These are phyloP conservation scores for Xylariaceae sp. DNA, from an alignment of 2,329 filamentous ascomycete species.

Conservation along the genomic window DNA sequence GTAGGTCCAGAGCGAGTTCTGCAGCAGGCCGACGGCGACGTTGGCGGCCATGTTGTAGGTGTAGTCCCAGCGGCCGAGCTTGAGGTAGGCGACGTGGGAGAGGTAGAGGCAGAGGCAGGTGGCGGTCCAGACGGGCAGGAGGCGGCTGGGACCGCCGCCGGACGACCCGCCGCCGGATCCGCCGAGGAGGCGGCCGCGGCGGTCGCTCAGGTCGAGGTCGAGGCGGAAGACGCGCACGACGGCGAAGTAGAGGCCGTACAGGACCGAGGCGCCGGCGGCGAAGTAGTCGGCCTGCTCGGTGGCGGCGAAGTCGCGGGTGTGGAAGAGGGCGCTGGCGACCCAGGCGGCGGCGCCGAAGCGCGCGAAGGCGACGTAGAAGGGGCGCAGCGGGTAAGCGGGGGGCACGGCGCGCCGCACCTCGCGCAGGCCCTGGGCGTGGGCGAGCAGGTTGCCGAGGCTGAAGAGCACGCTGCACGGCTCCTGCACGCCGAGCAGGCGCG, in stretches of 20 bases:
- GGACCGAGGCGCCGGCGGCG: constrained; percentile 77
- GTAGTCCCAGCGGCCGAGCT: constrained; percentile 86
- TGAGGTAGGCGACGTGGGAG: constrained; percentile 75
- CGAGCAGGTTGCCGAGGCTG: constrained; percentile 82
- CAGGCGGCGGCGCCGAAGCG: constrained; percentile 77
- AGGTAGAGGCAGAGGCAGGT: constrained; percentile 65
- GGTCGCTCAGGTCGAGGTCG: constrained; percentile 46
- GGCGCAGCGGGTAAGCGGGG: constrained; percentile 62
- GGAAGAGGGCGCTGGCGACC: constrained; percentile 86
- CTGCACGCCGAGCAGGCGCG: constrained; percentile 83
- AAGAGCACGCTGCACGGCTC: constrained; percentile 92
- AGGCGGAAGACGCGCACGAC: constrained; percentile 76
- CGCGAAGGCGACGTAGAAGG: constrained; percentile 74
- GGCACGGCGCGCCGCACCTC: constrained; percentile 67
- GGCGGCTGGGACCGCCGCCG: too few species aligned
- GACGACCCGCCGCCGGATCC: too few species aligned
- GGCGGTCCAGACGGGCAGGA: constrained; percentile 67
- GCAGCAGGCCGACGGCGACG: constrained; percentile 68
- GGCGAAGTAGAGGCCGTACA: constrained; percentile 87
- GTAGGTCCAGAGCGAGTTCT: constrained; percentile 78
- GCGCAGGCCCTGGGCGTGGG: constrained; percentile 70
- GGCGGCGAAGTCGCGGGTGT: constrained; percentile 73
- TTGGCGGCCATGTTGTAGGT: constrained; percentile 98
- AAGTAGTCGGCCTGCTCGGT: constrained; percentile 98
- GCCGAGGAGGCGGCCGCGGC: constrained; percentile 42